phyloP scores from a whole-genome alignment of 495 filamentous ascomycete genomes.

The Evernia prunastri region DNA sequence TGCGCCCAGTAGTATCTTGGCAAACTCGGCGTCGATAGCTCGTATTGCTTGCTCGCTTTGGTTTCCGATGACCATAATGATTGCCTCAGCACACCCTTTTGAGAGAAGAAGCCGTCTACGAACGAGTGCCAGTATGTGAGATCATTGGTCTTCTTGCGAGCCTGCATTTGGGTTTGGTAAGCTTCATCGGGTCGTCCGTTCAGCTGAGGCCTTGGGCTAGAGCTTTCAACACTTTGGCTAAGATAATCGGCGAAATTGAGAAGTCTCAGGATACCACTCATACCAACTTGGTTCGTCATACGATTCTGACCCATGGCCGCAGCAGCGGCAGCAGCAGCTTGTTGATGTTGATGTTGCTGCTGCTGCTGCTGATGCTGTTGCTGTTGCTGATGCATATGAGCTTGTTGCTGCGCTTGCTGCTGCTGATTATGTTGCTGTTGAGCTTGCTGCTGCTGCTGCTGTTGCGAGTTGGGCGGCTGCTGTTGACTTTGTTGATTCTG shows the following conservation, averaged over 20 bases:
- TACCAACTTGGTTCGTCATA: slow-evolving; percentile 44
- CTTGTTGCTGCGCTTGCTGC: slow-evolving; percentile 37
- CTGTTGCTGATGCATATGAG: slow-evolving; percentile 38
- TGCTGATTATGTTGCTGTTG: slow-evolving; percentile 33
- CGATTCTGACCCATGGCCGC: slow-evolving; percentile 47
- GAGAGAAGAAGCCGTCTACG: slow-evolving; percentile 69
- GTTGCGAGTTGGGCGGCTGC: slow-evolving; percentile 19
- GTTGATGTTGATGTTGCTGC: slow-evolving; percentile 33
- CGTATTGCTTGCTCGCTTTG: slow-evolving; percentile 60
- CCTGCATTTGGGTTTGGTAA: slow-evolving; percentile 36
- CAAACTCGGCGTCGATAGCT: slow-evolving; percentile 66
- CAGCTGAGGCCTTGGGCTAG: slow-evolving; percentile 34
- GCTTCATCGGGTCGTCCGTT: not conserved
- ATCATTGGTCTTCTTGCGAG: slow-evolving; percentile 51
- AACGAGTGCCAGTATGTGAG: slow-evolving; percentile 67
- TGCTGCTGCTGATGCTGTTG: slow-evolving; percentile 38
- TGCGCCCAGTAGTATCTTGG: slow-evolving; percentile 76
- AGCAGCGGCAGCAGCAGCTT: slow-evolving; percentile 32
- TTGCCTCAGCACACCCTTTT: slow-evolving; percentile 60
- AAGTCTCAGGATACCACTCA: slow-evolving; percentile 55
- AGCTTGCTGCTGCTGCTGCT: slow-evolving; percentile 30
- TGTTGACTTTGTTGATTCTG: slow-evolving; percentile 22
- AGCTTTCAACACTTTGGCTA: slow-evolving; percentile 54
- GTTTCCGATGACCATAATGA: slow-evolving; percentile 48
- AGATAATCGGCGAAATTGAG: slow-evolving; percentile 65